Conservation (phyloP, 768 basidiomycete species). For the Myochromella boudieri region DNA sequence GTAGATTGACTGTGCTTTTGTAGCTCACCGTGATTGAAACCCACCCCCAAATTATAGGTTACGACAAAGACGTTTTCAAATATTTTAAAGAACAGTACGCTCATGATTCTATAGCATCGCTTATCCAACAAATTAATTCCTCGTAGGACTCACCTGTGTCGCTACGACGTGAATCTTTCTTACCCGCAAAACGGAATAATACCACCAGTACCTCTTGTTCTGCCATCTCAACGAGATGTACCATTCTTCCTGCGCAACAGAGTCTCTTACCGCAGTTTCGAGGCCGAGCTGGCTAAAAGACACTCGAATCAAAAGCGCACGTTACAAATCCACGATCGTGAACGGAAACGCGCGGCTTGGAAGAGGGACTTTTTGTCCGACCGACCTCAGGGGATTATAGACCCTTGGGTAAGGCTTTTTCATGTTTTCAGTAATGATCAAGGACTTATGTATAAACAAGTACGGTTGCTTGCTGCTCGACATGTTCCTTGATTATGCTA, state of each 20-base stretch:
- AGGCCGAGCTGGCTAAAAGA: conserved; percentile 20
- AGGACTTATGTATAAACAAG: conserved; percentile 24
- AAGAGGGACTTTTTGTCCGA: conserved; percentile 46
- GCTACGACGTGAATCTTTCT: conserved; percentile 63
- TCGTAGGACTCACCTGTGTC: conserved; percentile 58
- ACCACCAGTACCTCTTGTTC: conserved; percentile 37
- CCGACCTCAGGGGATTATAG: conserved; percentile 54
- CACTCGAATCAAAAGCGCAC: conserved; percentile 20
- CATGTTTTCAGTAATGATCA: neutral
- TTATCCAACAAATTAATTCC: neutral
- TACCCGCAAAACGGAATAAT: conserved; percentile 64
- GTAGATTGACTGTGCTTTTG: conserved; percentile 2
- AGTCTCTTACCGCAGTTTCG: conserved; percentile 17
- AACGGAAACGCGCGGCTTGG: conserved; percentile 29
- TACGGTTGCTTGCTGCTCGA: conserved; percentile 66
- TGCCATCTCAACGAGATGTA: conserved; percentile 34
- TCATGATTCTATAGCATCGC: neutral
- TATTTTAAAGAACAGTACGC: conserved; percentile 71
- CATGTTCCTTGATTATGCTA: conserved; percentile 68
- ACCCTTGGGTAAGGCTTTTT: conserved; percentile 48
- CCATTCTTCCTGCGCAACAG: conserved; percentile 25
- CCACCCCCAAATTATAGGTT: conserved; percentile 75
- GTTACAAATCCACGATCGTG: conserved; percentile 23
- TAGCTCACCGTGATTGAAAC: conserved; percentile 64
- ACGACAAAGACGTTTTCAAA: conserved; percentile 62